Percentiles rank a stretch among this genome's conserved stretches.
These are phyloP conservation scores for Anacardium occidentale DNA, from an alignment of 345 rosid genomes.

Conservation along the genomic window DNA sequence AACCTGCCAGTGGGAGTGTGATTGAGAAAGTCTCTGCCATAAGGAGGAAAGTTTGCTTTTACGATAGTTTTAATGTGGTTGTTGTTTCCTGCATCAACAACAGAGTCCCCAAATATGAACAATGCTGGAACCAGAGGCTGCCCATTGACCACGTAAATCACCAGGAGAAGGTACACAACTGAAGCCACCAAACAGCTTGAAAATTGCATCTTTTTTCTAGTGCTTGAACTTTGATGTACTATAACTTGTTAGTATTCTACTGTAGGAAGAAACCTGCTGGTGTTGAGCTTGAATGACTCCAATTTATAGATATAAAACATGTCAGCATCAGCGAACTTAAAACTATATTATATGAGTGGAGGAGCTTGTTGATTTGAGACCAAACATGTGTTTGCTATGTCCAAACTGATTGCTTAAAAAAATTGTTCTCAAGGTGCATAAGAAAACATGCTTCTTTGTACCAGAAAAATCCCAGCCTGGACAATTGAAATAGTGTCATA, in stretches of 20 bases:
- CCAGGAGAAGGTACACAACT: slow-evolving; percentile 22
- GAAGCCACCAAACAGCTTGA: slow-evolving; percentile 15
- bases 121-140: slow-evolving; percentile 82
- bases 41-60: slow-evolving; percentile 83
- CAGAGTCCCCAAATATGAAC: slow-evolving; percentile 89
- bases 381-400: slow-evolving; percentile 1
- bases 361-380: background rate
- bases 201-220: slow-evolving; percentile 16
- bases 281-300: background rate
- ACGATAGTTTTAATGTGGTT: slow-evolving; percentile 69
- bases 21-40: slow-evolving; percentile 72
- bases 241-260: background rate
- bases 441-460: background rate
- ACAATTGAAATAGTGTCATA: background rate
- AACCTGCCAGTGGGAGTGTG: slow-evolving; percentile 82
- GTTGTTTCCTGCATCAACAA: slow-evolving; percentile 83
- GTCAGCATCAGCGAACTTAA: background rate
- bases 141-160: slow-evolving; percentile 28
- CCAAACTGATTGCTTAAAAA: background rate
- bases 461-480: slow-evolving; percentile 7
- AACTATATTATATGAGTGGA: background rate
- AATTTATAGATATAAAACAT: background rate
- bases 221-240: background rate
- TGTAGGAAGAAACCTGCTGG: background rate
- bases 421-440: background rate